Evolutionary conservation across 768 basidiomycete species (phyloP).

Genomic region (Phlebiopsis flavidoalba): DNA sequence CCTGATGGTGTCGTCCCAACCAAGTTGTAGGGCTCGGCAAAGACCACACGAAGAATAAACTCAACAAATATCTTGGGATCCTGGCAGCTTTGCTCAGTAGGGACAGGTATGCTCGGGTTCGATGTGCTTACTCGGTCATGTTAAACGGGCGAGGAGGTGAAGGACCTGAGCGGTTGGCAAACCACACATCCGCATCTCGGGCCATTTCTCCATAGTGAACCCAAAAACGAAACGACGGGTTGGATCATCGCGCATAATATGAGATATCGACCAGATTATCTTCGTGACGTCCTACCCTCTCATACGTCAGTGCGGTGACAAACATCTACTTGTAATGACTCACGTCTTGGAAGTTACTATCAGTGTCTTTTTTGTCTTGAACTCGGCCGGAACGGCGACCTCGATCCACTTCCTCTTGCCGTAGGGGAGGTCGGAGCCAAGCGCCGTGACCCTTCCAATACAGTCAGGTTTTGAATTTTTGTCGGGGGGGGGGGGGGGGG

Average conservation of each 20-base stretch:
- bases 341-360: not conserved
- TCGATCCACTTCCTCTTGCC: not conserved
- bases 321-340: not conserved
- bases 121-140: not conserved
- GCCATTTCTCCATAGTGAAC: not conserved
- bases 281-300: not conserved
- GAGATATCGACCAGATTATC: not conserved
- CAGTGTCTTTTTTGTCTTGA: not conserved
- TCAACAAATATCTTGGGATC: not conserved
- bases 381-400: not conserved
- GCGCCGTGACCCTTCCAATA: not conserved
- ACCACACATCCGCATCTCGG: slow-evolving; percentile 1
- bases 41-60: not conserved
- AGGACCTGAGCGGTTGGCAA: not conserved
- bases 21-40: not conserved
- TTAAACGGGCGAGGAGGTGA: not conserved
- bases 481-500: no score
- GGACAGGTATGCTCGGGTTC: not conserved
- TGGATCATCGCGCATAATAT: not conserved
- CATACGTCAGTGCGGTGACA: not conserved
- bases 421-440: not conserved
- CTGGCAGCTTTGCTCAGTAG: not conserved
- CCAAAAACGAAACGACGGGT: not conserved
- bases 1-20: slow-evolving; percentile 5
- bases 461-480: not conserved